Conservation (phyloP, 2,329 filamentous ascomycete genomes). For the Cladobotryum mycophilum region DNA sequence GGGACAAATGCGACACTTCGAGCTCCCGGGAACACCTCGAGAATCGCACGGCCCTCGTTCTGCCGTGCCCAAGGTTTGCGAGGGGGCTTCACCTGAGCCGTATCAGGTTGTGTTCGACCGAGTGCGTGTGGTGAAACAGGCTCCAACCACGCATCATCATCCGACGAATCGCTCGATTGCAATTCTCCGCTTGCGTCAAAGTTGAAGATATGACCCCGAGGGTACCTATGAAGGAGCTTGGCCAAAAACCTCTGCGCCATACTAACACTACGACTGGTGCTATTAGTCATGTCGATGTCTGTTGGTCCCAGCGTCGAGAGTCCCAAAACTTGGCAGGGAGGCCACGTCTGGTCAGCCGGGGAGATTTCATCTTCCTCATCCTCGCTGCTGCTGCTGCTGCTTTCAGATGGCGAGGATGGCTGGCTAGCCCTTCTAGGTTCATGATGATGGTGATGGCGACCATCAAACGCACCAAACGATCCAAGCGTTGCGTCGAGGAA, state of each 20-base stretch:
- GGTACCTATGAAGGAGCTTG: slow-evolving; percentile 38
- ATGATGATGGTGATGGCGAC: background rate
- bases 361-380: background rate
- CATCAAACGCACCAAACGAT: slow-evolving; percentile 13
- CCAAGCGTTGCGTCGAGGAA: slow-evolving; percentile 29
- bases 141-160: slow-evolving; percentile 15
- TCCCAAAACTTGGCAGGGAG: slow-evolving; percentile 30
- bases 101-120: background rate
- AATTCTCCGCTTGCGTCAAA: slow-evolving; percentile 34
- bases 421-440: background rate
- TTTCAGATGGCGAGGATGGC: slow-evolving; percentile 2
- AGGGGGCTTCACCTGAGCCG: slow-evolving; percentile 2
- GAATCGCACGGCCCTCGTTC: slow-evolving; percentile 22
- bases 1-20: slow-evolving; percentile 43
- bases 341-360: slow-evolving; percentile 5
- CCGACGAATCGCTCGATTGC: slow-evolving; percentile 25
- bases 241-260: slow-evolving; percentile 35
- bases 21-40: slow-evolving; percentile 34
- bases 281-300: background rate
- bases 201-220: slow-evolving; percentile 40
- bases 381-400: slow-evolving; percentile 13
- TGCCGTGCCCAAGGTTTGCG: slow-evolving; percentile 11
- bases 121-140: background rate
- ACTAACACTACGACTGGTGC: slow-evolving; percentile 11
- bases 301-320: slow-evolving; percentile 27